These are phyloP conservation scores for Aspergillus indologenus DNA, from an alignment of 495 filamentous ascomycete species.

Conservation along the genomic window DNA sequence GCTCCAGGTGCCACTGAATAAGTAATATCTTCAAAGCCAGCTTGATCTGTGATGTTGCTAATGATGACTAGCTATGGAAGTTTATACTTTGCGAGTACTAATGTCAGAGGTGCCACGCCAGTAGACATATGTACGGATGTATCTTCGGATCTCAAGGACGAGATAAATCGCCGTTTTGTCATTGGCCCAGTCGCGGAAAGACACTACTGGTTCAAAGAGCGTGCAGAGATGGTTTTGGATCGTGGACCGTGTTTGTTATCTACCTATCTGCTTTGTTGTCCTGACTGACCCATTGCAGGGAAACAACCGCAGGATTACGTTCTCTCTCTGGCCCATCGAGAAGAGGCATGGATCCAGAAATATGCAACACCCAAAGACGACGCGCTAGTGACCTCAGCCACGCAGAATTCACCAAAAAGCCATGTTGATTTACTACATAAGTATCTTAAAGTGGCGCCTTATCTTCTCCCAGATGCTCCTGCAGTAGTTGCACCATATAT, in stretches of 20 bases:
- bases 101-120: conserved; percentile 4
- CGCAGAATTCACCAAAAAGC: conserved; percentile 21
- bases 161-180: conserved; percentile 21
- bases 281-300: conserved; percentile 17
- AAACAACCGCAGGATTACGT: conserved; percentile 21
- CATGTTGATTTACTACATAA: conserved; percentile 22
- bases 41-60: not conserved
- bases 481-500: conserved; percentile 21
- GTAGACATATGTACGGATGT: conserved; percentile 12
- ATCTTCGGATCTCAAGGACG: conserved; percentile 15
- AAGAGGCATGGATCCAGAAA: conserved; percentile 25
- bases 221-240: conserved; percentile 21
- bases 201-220: conserved; percentile 29
- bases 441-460: conserved; percentile 26
- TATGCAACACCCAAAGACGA: conserved; percentile 21
- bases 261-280: not conserved
- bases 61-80: conserved; percentile 23
- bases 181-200: conserved; percentile 31
- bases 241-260: conserved; percentile 30
- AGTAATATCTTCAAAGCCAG: conserved; percentile 15
- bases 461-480: conserved; percentile 23
- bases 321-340: conserved; percentile 24
- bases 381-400: conserved; percentile 13
- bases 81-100: conserved; percentile 24
- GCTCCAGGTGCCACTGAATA: conserved; percentile 22